Conservation (phyloP, 768 basidiomycete genomes). For the Pleurotus cornucopiae region DNA sequence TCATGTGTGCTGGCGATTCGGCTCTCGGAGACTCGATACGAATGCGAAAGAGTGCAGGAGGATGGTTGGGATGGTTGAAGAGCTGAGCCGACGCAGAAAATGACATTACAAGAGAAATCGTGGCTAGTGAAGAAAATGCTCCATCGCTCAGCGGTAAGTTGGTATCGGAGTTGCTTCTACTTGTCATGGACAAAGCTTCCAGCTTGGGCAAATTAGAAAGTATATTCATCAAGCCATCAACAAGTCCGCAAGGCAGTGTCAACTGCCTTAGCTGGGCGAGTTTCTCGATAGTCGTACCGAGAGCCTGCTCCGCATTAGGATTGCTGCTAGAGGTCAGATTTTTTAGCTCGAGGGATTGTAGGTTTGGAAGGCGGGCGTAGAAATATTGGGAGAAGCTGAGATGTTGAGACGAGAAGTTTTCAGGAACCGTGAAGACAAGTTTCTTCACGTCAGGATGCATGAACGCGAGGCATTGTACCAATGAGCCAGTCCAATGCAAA, state of each 20-base stretch:
- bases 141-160: not conserved
- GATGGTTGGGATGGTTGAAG: not conserved
- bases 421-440: not conserved
- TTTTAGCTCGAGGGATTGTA: not conserved
- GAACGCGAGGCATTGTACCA: not conserved
- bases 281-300: too few relatives aligned
- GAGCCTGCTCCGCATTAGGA: too few relatives aligned
- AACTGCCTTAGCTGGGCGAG: too few relatives aligned
- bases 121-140: not conserved
- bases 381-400: not conserved
- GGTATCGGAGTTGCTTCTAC: too few relatives aligned
- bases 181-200: too few relatives aligned
- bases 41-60: not conserved
- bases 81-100: not conserved
- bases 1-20: not conserved
- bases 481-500: not conserved
- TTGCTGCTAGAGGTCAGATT: not conserved
- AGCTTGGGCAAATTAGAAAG: too few relatives aligned
- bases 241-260: too few relatives aligned
- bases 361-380: not conserved
- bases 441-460: not conserved
- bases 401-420: not conserved
- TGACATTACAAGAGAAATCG: not conserved
- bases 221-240: too few relatives aligned
- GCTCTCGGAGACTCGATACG: not conserved